Evolutionary conservation across 2,329 filamentous ascomycete genomes (phyloP).

Genomic region (Cordyceps cicadae): DNA sequence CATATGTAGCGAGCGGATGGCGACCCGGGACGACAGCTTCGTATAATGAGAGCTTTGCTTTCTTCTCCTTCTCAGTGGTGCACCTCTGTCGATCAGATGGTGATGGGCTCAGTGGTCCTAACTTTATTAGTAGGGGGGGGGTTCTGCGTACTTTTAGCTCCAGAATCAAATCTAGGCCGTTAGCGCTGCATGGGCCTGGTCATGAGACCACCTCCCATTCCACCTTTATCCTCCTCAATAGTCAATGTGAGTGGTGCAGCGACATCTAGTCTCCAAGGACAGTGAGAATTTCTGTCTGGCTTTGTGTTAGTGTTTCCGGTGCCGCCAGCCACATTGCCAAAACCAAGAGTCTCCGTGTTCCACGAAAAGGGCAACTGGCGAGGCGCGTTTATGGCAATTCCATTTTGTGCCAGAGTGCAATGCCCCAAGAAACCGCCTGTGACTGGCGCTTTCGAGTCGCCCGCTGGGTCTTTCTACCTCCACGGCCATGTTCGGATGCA

Average conservation of each 20-base stretch:
- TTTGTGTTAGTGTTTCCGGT: conserved; percentile 5
- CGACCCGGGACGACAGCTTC: background rate
- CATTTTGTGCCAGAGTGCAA: background rate
- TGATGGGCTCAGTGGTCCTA: conserved; percentile 9
- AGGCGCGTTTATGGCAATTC: background rate
- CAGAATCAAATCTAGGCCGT: conserved; percentile 12
- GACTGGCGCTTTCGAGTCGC: background rate
- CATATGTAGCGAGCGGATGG: background rate
- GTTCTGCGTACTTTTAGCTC: background rate
- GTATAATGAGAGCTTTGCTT: background rate
- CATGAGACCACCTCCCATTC: conserved; percentile 23
- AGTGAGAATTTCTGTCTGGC: conserved; percentile 4
- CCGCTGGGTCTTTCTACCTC: background rate
- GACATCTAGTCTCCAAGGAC: conserved; percentile 1
- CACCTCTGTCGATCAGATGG: conserved; percentile 9
- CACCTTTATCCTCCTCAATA: conserved; percentile 11
- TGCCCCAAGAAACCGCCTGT: background rate
- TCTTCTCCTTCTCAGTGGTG: background rate
- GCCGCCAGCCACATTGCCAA: background rate
- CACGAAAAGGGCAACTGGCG: background rate
- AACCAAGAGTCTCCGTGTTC: background rate
- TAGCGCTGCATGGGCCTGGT: conserved; percentile 23
- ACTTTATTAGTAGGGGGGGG: no score
- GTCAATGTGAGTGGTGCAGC: conserved; percentile 9
- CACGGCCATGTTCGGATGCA: no score